A percentile compares a stretch with the other conserved stretches of the same genome.
phyloP scores from a whole-genome alignment of 805 yeast genomes.

The Saccharomycopsis lassenensis region DNA sequence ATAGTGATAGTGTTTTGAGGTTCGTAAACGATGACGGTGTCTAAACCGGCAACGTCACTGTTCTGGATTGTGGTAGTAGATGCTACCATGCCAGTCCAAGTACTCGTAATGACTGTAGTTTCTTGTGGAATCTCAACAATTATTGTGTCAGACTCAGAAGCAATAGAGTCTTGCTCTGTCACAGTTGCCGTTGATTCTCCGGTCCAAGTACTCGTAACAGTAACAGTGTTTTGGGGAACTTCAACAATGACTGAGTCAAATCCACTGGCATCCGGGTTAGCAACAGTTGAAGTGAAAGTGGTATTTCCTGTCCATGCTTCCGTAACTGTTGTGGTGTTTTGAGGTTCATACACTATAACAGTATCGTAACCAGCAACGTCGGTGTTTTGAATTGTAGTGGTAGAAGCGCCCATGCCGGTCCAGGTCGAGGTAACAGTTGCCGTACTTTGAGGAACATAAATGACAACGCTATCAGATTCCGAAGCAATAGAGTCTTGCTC shows the following conservation, averaged over 20 bases:
- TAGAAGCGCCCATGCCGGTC: slow-evolving; percentile 2
- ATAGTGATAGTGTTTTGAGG: slow-evolving; percentile 2
- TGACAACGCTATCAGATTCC: slow-evolving; percentile 1
- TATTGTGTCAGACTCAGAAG: not conserved
- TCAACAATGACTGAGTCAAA: slow-evolving; percentile 3
- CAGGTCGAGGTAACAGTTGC: slow-evolving; percentile 3
- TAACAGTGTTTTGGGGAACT: not conserved
- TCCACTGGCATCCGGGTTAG: not conserved
- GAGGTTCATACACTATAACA: not conserved
- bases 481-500: no score
- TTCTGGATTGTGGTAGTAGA: not conserved
- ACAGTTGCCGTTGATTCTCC: slow-evolving; percentile 3
- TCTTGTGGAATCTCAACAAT: not conserved
- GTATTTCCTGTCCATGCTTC: slow-evolving; percentile 1
- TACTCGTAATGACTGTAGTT: not conserved
- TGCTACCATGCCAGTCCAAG: slow-evolving; percentile 8
- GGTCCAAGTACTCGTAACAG: slow-evolving; percentile 5
- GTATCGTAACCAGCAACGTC: not conserved
- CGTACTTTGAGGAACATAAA: slow-evolving; percentile 1
- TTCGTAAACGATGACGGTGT: slow-evolving; percentile 2
- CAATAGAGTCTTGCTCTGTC: not conserved
- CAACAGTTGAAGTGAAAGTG: not conserved
- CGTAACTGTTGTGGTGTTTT: not conserved
- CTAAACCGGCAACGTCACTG: not conserved
- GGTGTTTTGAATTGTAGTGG: not conserved